These are phyloP conservation scores for Gnetum montanum DNA, from an alignment of 75 land plant genomes.

Conservation along the genomic window DNA sequence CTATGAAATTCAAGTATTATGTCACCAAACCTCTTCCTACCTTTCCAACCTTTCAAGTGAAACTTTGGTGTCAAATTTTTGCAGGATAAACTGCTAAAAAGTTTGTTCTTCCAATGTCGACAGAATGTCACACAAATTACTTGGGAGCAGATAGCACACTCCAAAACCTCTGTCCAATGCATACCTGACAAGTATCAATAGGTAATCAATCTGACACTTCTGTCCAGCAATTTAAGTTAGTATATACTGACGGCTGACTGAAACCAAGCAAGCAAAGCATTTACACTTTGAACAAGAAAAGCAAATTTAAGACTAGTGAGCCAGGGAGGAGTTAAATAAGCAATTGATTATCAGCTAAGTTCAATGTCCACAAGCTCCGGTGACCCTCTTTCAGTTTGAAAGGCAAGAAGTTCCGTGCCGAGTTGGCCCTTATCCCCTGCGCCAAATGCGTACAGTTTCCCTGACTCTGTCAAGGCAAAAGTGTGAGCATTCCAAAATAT, in stretches of 20 bases:
- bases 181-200: background rate
- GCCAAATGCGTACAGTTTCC: conserved; percentile 76
- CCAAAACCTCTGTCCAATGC: background rate
- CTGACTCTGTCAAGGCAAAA: conserved; percentile 76
- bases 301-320: background rate
- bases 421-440: conserved; percentile 92
- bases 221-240: background rate
- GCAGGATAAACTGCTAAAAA: too few species aligned
- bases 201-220: conserved; percentile 2
- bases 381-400: conserved; percentile 52
- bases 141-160: background rate
- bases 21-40: too few species aligned
- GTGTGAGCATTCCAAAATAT: conserved; percentile 93
- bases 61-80: too few species aligned
- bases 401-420: conserved; percentile 45
- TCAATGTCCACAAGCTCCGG: conserved; percentile 76
- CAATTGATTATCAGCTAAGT: conserved; percentile 28
- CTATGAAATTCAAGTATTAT: too few species aligned
- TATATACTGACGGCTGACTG: conserved; percentile 1
- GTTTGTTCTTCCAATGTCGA: too few species aligned
- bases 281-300: conserved; percentile 2
- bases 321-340: conserved; percentile 2
- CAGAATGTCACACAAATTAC: background rate
- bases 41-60: too few species aligned
- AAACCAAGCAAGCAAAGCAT: background rate